These are phyloP conservation scores for Boletus coccyginus DNA, from an alignment of 768 basidiomycete genomes.

Conservation along the genomic window DNA sequence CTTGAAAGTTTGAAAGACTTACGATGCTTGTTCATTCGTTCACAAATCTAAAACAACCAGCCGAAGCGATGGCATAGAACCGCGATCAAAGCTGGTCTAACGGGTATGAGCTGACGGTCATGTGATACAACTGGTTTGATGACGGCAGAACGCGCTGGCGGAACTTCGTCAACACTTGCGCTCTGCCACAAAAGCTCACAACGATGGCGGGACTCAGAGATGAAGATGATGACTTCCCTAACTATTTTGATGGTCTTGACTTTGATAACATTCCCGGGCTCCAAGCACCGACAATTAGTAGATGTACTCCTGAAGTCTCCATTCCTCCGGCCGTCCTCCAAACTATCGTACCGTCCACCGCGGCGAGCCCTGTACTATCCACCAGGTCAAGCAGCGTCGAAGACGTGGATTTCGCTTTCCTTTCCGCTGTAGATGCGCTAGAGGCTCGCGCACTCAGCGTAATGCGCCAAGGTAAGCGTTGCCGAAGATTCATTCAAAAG, in stretches of 20 bases:
- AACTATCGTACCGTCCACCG: not conserved
- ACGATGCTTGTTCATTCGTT: not conserved
- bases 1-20: not conserved
- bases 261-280: constrained; percentile 40
- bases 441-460: constrained; percentile 35
- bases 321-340: not conserved
- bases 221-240: constrained; percentile 59
- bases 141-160: no score
- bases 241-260: constrained; percentile 50
- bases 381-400: constrained; percentile 6
- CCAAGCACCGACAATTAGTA: constrained; percentile 10
- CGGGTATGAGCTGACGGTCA: no score
- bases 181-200: not conserved
- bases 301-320: not conserved
- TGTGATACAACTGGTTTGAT: no score
- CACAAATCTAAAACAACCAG: not conserved
- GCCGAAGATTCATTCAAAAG: not conserved
- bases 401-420: constrained; percentile 25
- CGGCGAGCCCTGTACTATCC: constrained; percentile 14
- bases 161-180: not conserved
- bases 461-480: constrained; percentile 9
- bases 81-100: not conserved
- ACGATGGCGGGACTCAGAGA: constrained; percentile 26
- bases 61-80: not conserved
- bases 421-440: constrained; percentile 44